A percentile compares a stretch with the other conserved stretches of the same genome.
These are phyloP conservation scores for Hypseocharis bilobata DNA, from an alignment of 441 rosid species.

Conservation along the genomic window DNA sequence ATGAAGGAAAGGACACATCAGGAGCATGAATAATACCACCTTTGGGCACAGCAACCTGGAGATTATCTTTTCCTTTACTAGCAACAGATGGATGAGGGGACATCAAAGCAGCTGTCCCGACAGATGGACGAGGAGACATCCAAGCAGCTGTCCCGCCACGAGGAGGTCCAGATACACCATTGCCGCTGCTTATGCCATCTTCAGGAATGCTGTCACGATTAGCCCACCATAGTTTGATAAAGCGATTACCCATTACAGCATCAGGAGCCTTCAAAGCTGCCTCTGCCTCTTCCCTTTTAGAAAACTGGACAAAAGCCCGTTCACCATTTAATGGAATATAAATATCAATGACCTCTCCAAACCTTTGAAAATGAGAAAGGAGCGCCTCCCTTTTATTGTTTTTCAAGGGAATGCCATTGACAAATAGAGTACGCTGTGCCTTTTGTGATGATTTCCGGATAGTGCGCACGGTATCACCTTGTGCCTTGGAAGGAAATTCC, in stretches of 20 bases:
- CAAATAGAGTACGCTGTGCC: constrained; percentile 79
- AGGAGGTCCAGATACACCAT: constrained; percentile 33
- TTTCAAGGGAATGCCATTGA: constrained; percentile 68
- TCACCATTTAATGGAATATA: constrained; percentile 70
- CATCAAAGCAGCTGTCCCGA: constrained; percentile 33
- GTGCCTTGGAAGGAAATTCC: constrained; percentile 39
- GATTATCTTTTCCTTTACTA: constrained; percentile 47
- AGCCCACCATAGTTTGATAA: constrained; percentile 98
- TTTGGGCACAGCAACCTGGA: constrained; percentile 35
- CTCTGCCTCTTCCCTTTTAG: constrained; percentile 91
- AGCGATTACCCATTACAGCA: constrained; percentile 99
- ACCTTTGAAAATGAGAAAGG: constrained; percentile 80
- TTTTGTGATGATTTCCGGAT: constrained; percentile 64
- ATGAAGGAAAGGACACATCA: constrained; percentile 33
- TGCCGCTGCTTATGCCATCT: constrained; percentile 40
- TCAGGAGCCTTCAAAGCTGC: constrained; percentile 95
- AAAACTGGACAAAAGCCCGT: constrained; percentile 90
- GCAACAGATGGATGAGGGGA: constrained; percentile 32
- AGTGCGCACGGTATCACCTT: constrained; percentile 32
- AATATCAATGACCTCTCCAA: constrained; percentile 86
- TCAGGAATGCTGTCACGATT: constrained; percentile 81
- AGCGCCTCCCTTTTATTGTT: constrained; percentile 72
- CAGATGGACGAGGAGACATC: constrained; percentile 39
- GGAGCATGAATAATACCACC: constrained; percentile 30
- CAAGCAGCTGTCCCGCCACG: constrained; percentile 34